Evolutionary conservation across 1,139 yeast genomes (phyloP).

Genomic region (Scheffersomyces stambukii): DNA sequence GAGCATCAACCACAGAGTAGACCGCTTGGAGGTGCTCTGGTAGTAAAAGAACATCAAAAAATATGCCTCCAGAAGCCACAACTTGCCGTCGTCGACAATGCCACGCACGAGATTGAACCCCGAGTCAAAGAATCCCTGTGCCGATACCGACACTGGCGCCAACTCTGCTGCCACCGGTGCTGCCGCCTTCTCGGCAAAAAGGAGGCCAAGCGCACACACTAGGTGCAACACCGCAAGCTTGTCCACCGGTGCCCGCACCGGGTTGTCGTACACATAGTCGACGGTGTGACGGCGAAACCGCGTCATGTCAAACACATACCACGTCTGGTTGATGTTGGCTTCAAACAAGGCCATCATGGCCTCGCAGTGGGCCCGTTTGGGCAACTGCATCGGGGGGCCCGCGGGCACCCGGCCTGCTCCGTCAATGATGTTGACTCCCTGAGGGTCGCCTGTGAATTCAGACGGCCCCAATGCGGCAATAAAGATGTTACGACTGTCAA

Average conservation of each 20-base stretch:
- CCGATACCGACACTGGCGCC: conserved; percentile 1
- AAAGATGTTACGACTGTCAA: conserved; percentile 17
- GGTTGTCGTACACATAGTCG: conserved; percentile 12
- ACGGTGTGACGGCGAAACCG: conserved; percentile 11
- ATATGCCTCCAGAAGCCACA: conserved; percentile 39
- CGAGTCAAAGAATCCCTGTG: conserved; percentile 21
- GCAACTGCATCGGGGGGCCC: conserved; percentile 11
- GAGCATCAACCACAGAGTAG: conserved; percentile 29
- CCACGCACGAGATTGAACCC: conserved; percentile 24
- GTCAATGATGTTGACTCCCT: conserved; percentile 16
- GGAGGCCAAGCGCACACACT: conserved; percentile 8
- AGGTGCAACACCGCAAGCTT: conserved; percentile 8
- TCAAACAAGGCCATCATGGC: conserved; percentile 13
- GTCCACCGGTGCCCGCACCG: conserved; percentile 5
- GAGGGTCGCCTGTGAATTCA: conserved; percentile 7
- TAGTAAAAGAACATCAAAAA: conserved; percentile 30
- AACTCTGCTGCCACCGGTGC: conserved; percentile 4
- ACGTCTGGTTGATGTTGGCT: conserved; percentile 16
- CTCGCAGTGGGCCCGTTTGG: conserved; percentile 12
- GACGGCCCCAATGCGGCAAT: conserved; percentile 7
- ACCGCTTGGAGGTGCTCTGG: conserved; percentile 30
- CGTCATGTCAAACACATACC: conserved; percentile 12
- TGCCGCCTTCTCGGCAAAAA: conserved; percentile 7
- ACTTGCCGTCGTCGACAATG: conserved; percentile 29
- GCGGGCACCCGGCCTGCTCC: conserved; percentile 12